Conservation (phyloP, 345 rosid genomes). For the Rhodamnia rubescens region DNA sequence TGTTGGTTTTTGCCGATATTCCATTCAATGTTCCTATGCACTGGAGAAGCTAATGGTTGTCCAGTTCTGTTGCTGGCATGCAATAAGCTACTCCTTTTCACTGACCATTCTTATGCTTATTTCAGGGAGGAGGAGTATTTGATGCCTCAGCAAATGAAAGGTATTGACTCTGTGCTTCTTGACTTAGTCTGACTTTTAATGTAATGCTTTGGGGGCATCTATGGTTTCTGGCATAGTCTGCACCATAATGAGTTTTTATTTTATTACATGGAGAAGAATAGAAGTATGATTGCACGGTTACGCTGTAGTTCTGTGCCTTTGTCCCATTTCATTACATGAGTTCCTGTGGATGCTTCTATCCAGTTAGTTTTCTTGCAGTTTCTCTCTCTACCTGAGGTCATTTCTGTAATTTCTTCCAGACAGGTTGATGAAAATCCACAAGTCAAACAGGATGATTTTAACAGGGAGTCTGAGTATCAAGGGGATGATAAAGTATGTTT, state of each 20-base stretch:
- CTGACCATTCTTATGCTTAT: not conserved
- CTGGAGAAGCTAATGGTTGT: not conserved
- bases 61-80: not conserved
- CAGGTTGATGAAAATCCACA: conserved; percentile 2
- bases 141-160: conserved; percentile 17
- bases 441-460: not conserved
- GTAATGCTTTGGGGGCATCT: not conserved
- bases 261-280: not conserved
- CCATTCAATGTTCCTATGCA: not conserved
- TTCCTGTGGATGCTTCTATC: not conserved
- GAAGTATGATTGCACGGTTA: not conserved
- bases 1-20: not conserved
- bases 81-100: not conserved
- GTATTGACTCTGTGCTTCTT: conserved; percentile 11
- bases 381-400: not conserved
- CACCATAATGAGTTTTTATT: not conserved
- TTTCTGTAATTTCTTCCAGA: not conserved
- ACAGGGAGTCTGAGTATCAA: not conserved
- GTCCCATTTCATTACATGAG: not conserved
- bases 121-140: conserved; percentile 23
- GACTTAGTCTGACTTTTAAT: not conserved
- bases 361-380: not conserved
- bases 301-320: not conserved
- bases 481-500: not conserved
- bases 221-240: not conserved